Evolutionary conservation across 768 basidiomycete genomes (phyloP).

Genomic region (Suillus lakei): DNA sequence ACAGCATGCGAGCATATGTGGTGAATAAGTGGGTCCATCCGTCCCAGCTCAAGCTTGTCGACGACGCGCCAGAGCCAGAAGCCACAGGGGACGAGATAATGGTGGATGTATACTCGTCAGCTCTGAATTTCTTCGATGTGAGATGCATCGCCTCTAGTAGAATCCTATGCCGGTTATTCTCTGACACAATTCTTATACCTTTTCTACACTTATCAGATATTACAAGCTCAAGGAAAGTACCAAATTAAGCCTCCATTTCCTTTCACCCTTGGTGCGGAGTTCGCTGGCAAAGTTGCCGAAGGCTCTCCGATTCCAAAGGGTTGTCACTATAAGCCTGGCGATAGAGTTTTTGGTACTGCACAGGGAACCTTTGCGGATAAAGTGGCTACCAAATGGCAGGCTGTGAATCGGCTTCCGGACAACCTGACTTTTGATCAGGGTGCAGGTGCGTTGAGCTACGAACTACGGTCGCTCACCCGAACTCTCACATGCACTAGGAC

Average conservation of each 20-base stretch:
- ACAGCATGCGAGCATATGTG: constrained; percentile 77
- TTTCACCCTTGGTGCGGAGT: constrained; percentile 84
- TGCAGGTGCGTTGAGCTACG: constrained; percentile 51
- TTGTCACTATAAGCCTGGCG: constrained; percentile 80
- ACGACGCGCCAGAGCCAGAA: constrained; percentile 63
- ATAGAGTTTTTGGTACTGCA: constrained; percentile 83
- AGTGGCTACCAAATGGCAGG: constrained; percentile 55
- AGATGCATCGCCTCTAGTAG: constrained; percentile 9
- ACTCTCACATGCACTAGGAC: constrained; percentile 45
- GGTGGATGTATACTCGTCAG: constrained; percentile 76
- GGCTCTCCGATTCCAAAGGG: constrained; percentile 79
- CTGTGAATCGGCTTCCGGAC: constrained; percentile 71
- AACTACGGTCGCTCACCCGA: constrained; percentile 7
- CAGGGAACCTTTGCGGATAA: constrained; percentile 86
- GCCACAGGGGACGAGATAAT: constrained; percentile 57
- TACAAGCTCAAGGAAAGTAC: constrained; percentile 90
- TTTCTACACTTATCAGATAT: constrained; percentile 65
- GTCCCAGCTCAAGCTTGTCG: constrained; percentile 58
- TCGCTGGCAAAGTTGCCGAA: constrained; percentile 75
- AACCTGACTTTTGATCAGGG: constrained; percentile 85
- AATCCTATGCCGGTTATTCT: constrained; percentile 24
- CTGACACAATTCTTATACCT: neutral
- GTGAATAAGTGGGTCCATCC: constrained; percentile 73
- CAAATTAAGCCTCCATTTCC: constrained; percentile 85
- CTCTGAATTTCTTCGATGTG: constrained; percentile 81